phyloP scores from a whole-genome alignment of 352 stramenopile species.

The Pythium grandisporangium region DNA sequence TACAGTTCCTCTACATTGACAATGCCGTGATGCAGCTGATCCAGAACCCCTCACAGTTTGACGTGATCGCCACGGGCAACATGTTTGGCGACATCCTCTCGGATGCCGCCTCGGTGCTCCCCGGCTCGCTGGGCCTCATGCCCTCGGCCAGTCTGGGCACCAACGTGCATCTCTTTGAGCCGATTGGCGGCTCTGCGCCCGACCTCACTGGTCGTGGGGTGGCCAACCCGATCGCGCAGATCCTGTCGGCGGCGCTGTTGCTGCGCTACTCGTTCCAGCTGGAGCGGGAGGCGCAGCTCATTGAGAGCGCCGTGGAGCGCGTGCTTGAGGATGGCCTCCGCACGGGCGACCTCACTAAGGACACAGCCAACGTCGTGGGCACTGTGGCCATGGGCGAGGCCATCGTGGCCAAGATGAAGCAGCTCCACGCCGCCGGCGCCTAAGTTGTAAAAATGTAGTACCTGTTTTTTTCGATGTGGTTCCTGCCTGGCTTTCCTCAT shows the following conservation, averaged over 20 bases:
- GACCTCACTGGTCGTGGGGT: conserved; percentile 96
- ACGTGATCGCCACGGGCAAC: conserved; percentile 98
- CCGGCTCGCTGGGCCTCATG: conserved; percentile 97
- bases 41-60: conserved; percentile 97
- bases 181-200: conserved; percentile 96
- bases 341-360: conserved; percentile 78
- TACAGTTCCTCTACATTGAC: conserved; percentile 99
- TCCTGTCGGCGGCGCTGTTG: conserved; percentile 96
- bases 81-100: conserved; percentile 99
- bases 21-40: conserved; percentile 99
- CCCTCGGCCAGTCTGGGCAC: conserved; percentile 94
- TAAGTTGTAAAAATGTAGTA: background rate
- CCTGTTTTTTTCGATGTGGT: no score
- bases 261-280: conserved; percentile 91
- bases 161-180: conserved; percentile 94
- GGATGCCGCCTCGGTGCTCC: conserved; percentile 96
- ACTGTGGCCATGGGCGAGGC: conserved; percentile 70
- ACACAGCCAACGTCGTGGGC: conserved; percentile 41
- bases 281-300: conserved; percentile 66
- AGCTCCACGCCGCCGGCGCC: conserved; percentile 17
- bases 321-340: conserved; percentile 78
- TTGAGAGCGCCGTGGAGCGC: conserved; percentile 74
- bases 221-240: conserved; percentile 96
- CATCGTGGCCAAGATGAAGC: conserved; percentile 73
- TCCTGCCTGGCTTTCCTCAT: no score